Evolutionary conservation across 352 stramenopile genomes (phyloP), one percentile per base, ranked within the genome.

Genomic region (Globisporangium irregulare): DNA sequence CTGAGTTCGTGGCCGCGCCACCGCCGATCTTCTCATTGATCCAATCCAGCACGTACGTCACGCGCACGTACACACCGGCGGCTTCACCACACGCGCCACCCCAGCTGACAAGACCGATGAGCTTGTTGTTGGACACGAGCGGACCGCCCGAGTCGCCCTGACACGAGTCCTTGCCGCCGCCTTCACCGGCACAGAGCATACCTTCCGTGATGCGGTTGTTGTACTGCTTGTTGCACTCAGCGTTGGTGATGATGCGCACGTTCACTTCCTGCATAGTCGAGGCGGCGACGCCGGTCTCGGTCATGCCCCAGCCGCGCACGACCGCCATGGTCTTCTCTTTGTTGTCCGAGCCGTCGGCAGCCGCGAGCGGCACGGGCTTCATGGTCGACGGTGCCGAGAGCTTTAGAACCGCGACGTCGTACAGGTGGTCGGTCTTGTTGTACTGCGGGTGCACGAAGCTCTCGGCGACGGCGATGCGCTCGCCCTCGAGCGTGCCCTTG

Each of bases 91-190:
- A 90, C 2, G 73, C 76, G 56, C 77, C 80, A 22, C 80, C 81
- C 84, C 81, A 92, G 72, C 80, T 90, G 12, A 92, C 84, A n/a
- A 92, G 63, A 9, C 84, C 84, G 25, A 92, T 60, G 18, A 89
- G 70, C 59, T 75, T 78, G 59, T 85, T 65, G 64, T 77, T 84
- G 1, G 71, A 72, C 29, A 88, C 82, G 9, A 92, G 73, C 15
- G 84, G 79, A 9, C 84, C 81, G 12, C 82, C 84, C 18, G 84
- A 92, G 70, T 92, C 84, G 58, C 84, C 81, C 65, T 89, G 86
- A 80, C 81, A 92, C 29, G 77, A 77, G 63, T 86, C 80, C 67
- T 87, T 79, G 38, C 74, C 76, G 43, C 73, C 65, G 36, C 78
- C 76, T 10, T 79, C 68, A 9, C 84, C 84, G 0, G 84, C 81